Evolutionary conservation across 805 yeast genomes (phyloP), one percentile per base, ranked within the genome.

Genomic region (Candida hungchunana): DNA sequence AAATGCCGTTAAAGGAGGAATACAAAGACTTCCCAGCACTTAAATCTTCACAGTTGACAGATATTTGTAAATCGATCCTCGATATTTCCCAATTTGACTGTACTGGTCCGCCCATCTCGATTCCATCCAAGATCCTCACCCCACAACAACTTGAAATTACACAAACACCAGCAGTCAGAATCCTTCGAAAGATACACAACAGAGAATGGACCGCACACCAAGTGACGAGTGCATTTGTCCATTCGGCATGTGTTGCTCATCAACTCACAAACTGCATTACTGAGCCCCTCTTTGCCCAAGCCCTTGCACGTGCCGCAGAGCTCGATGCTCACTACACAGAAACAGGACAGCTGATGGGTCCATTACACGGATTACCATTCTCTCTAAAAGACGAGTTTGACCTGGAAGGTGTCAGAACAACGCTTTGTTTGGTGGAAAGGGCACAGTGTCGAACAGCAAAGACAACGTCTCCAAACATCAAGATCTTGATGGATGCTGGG

Each of bases 351-450:
- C 53, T 70, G 2, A 53, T 69, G 27, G 87, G 87, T 21, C 80
- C 81, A 3, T 63, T 80, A 31, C 87, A 80, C 46, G 87, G 87
- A 0, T 50, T 80, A 14, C 87, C 87, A 4, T 59, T 79, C 26
- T 75, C 83, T 0, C 58, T 79, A 36, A 80, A 80, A 41, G 80
- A 56, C 26, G 53, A 56, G 20, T 35, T 54, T 29, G 55, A 55
- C 33, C 46, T 76, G 32, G 59, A 59, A 36, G 80, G 77, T 7
- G 60, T 63, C 14, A 68, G 64, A 6, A 60, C 79, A 3, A 58
- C 74, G 11, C 55, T 72, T 38, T 80, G 79, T 5, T 63, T 66
- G 34, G 69, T 68, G 26, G 59, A 62, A 12, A 32, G 64, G 61
- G 63, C 47, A 56, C 6, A 54, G 71, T 19, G 76, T 75, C 3